Conservation (phyloP, 2,329 filamentous ascomycete species). For the Exophiala sideris region DNA sequence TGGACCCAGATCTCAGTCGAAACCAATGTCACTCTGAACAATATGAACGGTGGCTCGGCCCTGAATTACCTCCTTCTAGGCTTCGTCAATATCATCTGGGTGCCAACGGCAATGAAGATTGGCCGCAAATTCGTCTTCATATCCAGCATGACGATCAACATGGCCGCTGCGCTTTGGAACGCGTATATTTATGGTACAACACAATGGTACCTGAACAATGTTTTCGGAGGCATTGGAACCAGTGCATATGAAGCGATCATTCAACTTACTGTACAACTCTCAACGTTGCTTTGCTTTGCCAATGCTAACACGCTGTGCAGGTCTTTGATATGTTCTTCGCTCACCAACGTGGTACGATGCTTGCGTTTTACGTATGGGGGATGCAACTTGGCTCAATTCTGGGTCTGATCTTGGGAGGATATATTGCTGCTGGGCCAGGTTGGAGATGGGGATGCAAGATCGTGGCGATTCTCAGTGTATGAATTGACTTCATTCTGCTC, state of each 20-base stretch:
- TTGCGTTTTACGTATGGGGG: background rate
- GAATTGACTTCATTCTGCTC: background rate
- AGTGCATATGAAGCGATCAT: background rate
- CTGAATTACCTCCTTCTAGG: background rate
- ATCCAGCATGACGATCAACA: constrained; percentile 1
- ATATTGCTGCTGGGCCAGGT: background rate
- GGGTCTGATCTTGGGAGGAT: background rate
- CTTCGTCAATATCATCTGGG: background rate
- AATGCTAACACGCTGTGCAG: background rate
- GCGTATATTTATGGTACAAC: background rate
- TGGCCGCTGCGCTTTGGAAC: background rate
- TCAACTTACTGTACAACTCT: background rate
- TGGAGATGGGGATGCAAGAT: background rate
- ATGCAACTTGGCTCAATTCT: background rate
- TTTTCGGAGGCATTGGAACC: background rate
- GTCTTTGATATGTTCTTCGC: background rate
- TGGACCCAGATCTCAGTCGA: background rate
- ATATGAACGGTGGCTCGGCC: background rate
- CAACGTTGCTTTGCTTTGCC: background rate
- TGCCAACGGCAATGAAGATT: background rate
- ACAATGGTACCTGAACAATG: background rate
- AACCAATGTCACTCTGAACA: background rate
- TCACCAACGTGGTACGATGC: background rate
- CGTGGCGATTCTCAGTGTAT: background rate
- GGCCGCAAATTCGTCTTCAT: background rate